Conservation (phyloP, 1,139 yeast species). For the Yamadazyma aaseri region DNA sequence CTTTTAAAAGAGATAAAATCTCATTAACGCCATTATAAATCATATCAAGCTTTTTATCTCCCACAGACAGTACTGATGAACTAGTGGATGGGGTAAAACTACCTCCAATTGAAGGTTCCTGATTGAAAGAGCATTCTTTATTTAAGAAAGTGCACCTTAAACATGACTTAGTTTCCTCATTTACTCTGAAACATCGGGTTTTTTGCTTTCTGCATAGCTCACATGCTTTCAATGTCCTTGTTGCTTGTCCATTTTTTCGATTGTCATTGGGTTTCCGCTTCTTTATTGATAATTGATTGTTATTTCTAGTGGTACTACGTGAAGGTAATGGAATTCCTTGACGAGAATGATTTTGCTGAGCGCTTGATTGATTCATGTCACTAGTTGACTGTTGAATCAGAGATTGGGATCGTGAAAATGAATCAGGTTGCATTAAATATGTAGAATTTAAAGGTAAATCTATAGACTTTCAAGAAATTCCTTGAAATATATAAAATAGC, state of each 20-base stretch:
- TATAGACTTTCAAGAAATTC: too few relatives aligned
- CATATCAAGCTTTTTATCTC: constrained; percentile 21
- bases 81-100: constrained; percentile 3
- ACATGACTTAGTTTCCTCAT: constrained; percentile 46
- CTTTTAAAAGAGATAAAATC: constrained; percentile 25
- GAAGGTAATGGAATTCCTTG: too few relatives aligned
- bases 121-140: constrained; percentile 47
- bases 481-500: too few relatives aligned
- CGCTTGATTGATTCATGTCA: too few relatives aligned
- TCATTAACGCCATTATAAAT: constrained; percentile 36
- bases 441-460: too few relatives aligned
- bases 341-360: too few relatives aligned
- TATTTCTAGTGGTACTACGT: too few relatives aligned
- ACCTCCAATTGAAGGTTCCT: constrained; percentile 2
- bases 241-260: constrained; percentile 30
- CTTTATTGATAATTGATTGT: constrained; percentile 2
- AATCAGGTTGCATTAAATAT: too few relatives aligned
- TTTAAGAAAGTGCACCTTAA: constrained; percentile 54
- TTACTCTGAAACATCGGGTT: constrained; percentile 58
- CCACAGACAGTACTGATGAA: not conserved
- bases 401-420: too few relatives aligned
- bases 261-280: constrained; percentile 9
- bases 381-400: too few relatives aligned
- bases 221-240: constrained; percentile 59
- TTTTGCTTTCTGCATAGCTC: constrained; percentile 59